Conservation (phyloP, 768 basidiomycete species). For the Boletus huronensis region DNA sequence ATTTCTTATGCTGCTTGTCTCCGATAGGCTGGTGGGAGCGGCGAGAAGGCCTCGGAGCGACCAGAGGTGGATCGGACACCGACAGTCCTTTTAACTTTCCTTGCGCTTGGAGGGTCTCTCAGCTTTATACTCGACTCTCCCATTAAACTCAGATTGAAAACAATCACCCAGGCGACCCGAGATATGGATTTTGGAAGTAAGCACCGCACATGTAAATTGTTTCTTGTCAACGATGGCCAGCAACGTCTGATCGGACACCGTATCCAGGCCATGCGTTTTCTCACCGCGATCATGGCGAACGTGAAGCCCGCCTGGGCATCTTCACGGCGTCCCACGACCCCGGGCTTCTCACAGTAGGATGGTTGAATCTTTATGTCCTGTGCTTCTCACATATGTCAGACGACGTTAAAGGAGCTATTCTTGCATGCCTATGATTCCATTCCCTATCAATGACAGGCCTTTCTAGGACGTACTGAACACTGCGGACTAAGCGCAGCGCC, state of each 20-base stretch:
- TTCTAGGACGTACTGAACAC: slow-evolving; percentile 19
- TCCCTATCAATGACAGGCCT: slow-evolving; percentile 9
- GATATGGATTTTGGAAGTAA: slow-evolving; percentile 7
- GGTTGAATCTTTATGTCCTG: slow-evolving; percentile 5
- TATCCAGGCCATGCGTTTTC: slow-evolving; percentile 19
- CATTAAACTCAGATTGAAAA: slow-evolving; percentile 11
- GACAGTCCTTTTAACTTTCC: slow-evolving; percentile 4
- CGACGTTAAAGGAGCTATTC: slow-evolving; percentile 11
- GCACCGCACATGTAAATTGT: slow-evolving; percentile 11
- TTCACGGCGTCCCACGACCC: slow-evolving; percentile 6
- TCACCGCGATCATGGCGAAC: slow-evolving; percentile 19
- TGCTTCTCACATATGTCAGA: slow-evolving; percentile 18
- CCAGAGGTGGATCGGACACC: slow-evolving; percentile 1
- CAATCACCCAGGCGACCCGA: slow-evolving; percentile 28
- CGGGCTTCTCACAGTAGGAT: slow-evolving; percentile 22
- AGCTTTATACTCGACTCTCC: slow-evolving; percentile 23
- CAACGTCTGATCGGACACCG: slow-evolving; percentile 18
- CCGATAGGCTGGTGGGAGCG: slow-evolving; percentile 9
- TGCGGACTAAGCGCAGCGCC: slow-evolving; percentile 17
- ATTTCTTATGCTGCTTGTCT: slow-evolving; percentile 21
- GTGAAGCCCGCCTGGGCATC: background rate
- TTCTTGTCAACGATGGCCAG: slow-evolving; percentile 10
- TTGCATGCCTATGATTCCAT: slow-evolving; percentile 22
- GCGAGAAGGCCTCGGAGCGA: slow-evolving; percentile 10
- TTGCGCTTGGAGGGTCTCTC: background rate